phyloP scores from a whole-genome alignment of 2,329 filamentous ascomycete genomes.

The Gnomoniopsis sp. region DNA sequence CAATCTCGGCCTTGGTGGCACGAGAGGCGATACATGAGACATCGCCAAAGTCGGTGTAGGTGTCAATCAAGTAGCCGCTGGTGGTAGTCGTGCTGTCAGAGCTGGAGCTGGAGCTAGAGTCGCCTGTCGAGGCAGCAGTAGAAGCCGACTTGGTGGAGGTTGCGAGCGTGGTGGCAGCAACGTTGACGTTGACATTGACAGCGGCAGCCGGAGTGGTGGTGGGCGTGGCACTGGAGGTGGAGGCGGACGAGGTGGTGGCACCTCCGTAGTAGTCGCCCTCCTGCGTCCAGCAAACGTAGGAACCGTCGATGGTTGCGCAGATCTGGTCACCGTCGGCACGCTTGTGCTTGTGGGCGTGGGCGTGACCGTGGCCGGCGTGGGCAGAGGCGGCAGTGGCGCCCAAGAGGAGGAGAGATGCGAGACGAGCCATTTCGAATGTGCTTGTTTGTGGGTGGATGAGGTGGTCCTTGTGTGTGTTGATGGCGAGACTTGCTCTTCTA shows the following conservation, averaged over 20 bases:
- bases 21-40: slow-evolving; percentile 31
- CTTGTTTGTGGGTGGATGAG: background rate
- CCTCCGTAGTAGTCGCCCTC: slow-evolving; percentile 15
- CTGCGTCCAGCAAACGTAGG: slow-evolving; percentile 26
- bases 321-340: slow-evolving; percentile 20
- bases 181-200: slow-evolving; percentile 1
- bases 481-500: slow-evolving; percentile 1
- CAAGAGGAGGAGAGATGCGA: slow-evolving; percentile 27
- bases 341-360: slow-evolving; percentile 31
- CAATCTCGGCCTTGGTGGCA: slow-evolving; percentile 43
- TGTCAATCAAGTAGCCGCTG: slow-evolving; percentile 69
- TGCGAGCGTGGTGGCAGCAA: background rate
- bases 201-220: slow-evolving; percentile 2
- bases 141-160: slow-evolving; percentile 14
- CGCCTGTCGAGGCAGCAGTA: slow-evolving; percentile 17
- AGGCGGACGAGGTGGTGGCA: slow-evolving; percentile 1
- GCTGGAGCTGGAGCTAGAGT: slow-evolving; percentile 77
- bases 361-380: slow-evolving; percentile 34
- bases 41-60: slow-evolving; percentile 36
- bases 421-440: slow-evolving; percentile 19
- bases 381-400: slow-evolving; percentile 30
- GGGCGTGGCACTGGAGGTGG: slow-evolving; percentile 1
- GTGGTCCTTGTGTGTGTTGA: background rate
- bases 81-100: slow-evolving; percentile 80
- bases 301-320: slow-evolving; percentile 25